A percentile compares a stretch with the other conserved stretches of the same genome.
Conservation (phyloP, 2,329 filamentous ascomycete species). For the Trichoderma gracile region DNA sequence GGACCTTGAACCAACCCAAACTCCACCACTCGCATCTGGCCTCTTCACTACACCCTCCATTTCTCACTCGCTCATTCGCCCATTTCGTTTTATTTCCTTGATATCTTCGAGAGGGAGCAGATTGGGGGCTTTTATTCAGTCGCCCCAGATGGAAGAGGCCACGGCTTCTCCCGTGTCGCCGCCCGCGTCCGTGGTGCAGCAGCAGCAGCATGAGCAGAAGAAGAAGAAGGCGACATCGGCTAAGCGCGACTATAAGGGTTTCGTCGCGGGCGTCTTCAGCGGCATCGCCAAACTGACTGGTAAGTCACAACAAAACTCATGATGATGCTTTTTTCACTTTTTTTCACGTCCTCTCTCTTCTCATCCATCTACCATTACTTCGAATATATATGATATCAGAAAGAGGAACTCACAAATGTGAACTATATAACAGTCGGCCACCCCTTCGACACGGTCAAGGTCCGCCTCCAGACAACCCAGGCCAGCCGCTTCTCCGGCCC, state of each 20-base stretch:
- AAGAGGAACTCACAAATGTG: too few relatives aligned
- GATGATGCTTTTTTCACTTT: too few relatives aligned
- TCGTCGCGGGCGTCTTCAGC: slow-evolving; percentile 93
- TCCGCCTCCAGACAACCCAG: slow-evolving; percentile 86
- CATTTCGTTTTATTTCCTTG: not conserved
- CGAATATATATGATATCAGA: too few relatives aligned
- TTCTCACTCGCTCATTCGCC: too few relatives aligned
- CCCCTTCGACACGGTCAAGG: slow-evolving; percentile 95
- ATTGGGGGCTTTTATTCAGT: not conserved
- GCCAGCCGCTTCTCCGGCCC: slow-evolving; percentile 79
- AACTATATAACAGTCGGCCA: slow-evolving; percentile 65
- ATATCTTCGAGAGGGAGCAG: not conserved
- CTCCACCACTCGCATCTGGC: too few relatives aligned
- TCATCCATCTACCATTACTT: too few relatives aligned
- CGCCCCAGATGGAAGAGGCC: slow-evolving; percentile 10
- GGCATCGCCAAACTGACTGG: slow-evolving; percentile 87
- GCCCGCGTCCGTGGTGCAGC: not conserved
- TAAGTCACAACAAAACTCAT: too few relatives aligned
- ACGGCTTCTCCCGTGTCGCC: not conserved
- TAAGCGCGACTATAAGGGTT: slow-evolving; percentile 77
- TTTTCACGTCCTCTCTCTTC: too few relatives aligned
- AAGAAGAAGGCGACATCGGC: slow-evolving; percentile 12
- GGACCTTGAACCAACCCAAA: too few relatives aligned
- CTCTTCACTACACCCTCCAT: too few relatives aligned
- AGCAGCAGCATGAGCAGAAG: not conserved